These are phyloP conservation scores for Colletotrichum lini DNA, from an alignment of 2,329 filamentous ascomycete species.

Conservation along the genomic window DNA sequence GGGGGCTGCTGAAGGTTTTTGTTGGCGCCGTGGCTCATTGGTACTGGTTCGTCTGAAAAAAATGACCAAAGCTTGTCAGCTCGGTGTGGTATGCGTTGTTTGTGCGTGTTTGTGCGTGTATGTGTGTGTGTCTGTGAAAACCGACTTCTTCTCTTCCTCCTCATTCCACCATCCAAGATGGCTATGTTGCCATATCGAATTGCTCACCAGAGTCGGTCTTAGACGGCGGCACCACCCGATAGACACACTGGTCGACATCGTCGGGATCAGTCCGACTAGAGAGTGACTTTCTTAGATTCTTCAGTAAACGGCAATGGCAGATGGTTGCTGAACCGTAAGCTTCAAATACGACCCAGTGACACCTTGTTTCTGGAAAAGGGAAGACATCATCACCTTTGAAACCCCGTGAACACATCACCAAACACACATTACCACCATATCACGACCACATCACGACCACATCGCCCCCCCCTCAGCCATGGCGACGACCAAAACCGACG, in stretches of 20 bases:
- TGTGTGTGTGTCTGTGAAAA: too few relatives aligned
- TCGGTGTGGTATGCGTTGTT: too few relatives aligned
- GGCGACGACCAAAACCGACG: background rate
- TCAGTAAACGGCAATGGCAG: background rate
- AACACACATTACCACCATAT: too few relatives aligned
- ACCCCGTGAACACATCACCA: too few relatives aligned
- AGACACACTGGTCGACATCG: background rate
- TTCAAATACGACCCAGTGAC: conserved; percentile 15
- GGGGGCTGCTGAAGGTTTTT: background rate
- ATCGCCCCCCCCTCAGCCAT: background rate
- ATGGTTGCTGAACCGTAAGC: background rate
- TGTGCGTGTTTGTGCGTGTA: too few relatives aligned
- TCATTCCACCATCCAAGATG: conserved; percentile 16
- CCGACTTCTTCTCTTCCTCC: too few relatives aligned
- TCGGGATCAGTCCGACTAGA: background rate
- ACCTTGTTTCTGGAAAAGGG: too few relatives aligned
- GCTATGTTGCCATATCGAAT: conserved; percentile 13
- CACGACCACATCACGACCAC: too few relatives aligned
- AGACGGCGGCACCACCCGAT: conserved; percentile 3
- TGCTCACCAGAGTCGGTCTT: background rate
- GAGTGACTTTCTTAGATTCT: too few relatives aligned
- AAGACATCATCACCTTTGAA: too few relatives aligned
- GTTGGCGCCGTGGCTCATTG: background rate
- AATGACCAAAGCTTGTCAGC: background rate
- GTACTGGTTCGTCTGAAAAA: conserved; percentile 12